Conservation (phyloP, 768 basidiomycete species). For the Termitomyces sp. region DNA sequence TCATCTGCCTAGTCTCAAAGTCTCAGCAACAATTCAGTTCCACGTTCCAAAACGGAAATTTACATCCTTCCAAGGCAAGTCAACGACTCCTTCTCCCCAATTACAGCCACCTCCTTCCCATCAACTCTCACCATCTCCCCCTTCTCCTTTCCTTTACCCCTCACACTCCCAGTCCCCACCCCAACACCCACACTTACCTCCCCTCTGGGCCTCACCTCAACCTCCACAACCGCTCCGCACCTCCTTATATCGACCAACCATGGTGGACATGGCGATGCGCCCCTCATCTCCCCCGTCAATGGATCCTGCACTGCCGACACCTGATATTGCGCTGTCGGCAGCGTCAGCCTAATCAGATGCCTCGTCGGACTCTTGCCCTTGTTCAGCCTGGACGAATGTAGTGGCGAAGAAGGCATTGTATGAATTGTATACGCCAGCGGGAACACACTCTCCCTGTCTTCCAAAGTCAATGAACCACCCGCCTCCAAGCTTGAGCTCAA, state of each 20-base stretch:
- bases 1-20: slow-evolving; percentile 11
- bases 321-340: slow-evolving; percentile 83
- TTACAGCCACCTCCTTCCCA: slow-evolving; percentile 51
- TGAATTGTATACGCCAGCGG: slow-evolving; percentile 60
- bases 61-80: slow-evolving; percentile 55
- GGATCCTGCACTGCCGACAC: slow-evolving; percentile 77
- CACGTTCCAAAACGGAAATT: slow-evolving; percentile 17
- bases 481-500: background rate
- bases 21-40: background rate
- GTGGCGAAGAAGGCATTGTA: slow-evolving; percentile 76
- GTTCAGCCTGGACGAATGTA: slow-evolving; percentile 65
- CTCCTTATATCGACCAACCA: slow-evolving; percentile 72
- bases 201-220: slow-evolving; percentile 47
- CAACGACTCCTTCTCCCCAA: slow-evolving; percentile 74
- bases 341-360: slow-evolving; percentile 70
- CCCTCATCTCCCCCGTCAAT: slow-evolving; percentile 62
- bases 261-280: slow-evolving; percentile 55
- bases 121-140: slow-evolving; percentile 29
- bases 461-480: background rate
- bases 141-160: slow-evolving; percentile 18
- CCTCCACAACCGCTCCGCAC: slow-evolving; percentile 40
- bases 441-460: slow-evolving; percentile 25
- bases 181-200: slow-evolving; percentile 17
- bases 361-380: slow-evolving; percentile 49
- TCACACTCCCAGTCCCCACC: slow-evolving; percentile 27